These are phyloP conservation scores for Dunaliella primolecta DNA, from an alignment of 139 green algal species.

Conservation along the genomic window DNA sequence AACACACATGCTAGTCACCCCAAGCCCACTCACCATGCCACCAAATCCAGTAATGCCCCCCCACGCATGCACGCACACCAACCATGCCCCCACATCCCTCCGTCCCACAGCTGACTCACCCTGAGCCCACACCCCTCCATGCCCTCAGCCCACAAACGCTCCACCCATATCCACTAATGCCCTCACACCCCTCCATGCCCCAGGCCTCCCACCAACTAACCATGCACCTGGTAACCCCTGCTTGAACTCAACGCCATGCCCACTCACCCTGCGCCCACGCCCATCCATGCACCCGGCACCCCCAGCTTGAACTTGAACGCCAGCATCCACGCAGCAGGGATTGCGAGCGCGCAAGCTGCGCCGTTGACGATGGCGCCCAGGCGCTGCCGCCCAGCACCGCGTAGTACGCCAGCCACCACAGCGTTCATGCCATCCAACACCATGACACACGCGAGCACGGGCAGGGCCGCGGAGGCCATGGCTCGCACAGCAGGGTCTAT, in stretches of 20 bases:
- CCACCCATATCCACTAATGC: not conserved
- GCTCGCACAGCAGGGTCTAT: not conserved
- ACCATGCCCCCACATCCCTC: no score
- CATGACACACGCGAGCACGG: constrained; percentile 25
- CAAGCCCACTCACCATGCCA: no score
- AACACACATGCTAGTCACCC: no score
- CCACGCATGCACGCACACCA: no score
- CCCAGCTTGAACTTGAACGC: constrained; percentile 39
- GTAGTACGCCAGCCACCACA: constrained; percentile 43
- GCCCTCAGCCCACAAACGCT: not conserved
- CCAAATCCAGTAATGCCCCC: no score
- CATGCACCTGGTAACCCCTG: constrained; percentile 56
- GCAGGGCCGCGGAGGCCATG: constrained; percentile 23
- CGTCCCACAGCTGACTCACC: no score
- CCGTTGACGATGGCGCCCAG: constrained; percentile 39
- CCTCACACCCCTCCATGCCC: not conserved
- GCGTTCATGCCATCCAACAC: constrained; percentile 58
- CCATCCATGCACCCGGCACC: constrained; percentile 56
- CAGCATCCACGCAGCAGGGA: constrained; percentile 24
- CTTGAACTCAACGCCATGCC: not conserved
- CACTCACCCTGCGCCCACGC: constrained; percentile 26
- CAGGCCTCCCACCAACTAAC: constrained; percentile 28
- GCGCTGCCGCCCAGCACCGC: constrained; percentile 36
- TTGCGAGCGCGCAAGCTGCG: constrained; percentile 52
- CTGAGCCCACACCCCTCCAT: no score